Evolutionary conservation across 1,284 basidiomycete species (phyloP).

Genomic region (Phenoliferia sp.): DNA sequence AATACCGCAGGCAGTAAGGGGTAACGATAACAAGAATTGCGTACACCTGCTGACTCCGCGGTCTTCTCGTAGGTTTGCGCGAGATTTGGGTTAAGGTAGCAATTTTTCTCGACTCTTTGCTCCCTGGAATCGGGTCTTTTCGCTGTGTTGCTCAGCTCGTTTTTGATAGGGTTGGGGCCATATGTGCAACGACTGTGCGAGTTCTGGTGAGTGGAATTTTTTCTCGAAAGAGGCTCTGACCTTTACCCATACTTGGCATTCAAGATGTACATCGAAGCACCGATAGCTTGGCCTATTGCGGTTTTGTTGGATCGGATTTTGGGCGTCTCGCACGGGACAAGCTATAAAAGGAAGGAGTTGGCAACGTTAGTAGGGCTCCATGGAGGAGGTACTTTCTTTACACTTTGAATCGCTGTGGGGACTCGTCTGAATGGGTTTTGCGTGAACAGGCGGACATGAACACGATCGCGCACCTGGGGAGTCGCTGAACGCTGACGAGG

Average conservation of each 20-base stretch:
- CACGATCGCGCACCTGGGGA: slow-evolving; percentile 56
- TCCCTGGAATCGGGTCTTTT: slow-evolving; percentile 76
- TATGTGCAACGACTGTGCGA: slow-evolving; percentile 73
- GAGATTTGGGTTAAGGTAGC: no score
- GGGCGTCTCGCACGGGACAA: slow-evolving; percentile 55
- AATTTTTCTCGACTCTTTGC: slow-evolving; percentile 78
- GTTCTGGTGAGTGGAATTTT: slow-evolving; percentile 50
- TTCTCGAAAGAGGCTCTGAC: not conserved
- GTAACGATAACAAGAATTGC: no score
- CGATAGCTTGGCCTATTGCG: slow-evolving; percentile 81
- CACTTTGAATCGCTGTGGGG: not conserved
- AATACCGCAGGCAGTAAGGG: no score
- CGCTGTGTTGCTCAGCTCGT: slow-evolving; percentile 90
- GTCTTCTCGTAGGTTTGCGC: no score
- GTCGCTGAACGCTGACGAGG: slow-evolving; percentile 66
- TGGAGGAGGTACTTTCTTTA: slow-evolving; percentile 4
- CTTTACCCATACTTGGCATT: not conserved
- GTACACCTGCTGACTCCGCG: no score
- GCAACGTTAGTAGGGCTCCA: slow-evolving; percentile 66
- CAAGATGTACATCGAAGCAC: slow-evolving; percentile 50
- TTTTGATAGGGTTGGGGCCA: slow-evolving; percentile 82
- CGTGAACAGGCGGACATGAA: not conserved
- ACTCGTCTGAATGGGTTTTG: not conserved
- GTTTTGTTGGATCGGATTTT: slow-evolving; percentile 76
- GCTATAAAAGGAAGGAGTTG: slow-evolving; percentile 36